These are phyloP conservation scores for Phaeodactylum tricornutum DNA, from an alignment of 108 stramenopile genomes.

Conservation along the genomic window DNA sequence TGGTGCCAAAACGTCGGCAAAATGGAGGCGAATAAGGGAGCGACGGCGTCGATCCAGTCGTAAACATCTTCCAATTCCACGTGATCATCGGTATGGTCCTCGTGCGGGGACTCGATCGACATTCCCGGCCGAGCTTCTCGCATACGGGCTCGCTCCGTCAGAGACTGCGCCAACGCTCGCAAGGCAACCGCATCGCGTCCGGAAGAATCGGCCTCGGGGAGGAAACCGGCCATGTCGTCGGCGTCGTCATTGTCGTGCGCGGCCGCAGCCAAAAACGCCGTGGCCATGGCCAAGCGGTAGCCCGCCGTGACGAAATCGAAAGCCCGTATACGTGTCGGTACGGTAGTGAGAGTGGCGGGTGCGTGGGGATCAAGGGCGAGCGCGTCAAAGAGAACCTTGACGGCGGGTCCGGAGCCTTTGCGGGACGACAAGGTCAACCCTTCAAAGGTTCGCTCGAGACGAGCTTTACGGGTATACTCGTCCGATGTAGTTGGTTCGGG, in stretches of 20 bases:
- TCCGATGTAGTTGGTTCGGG: not conserved
- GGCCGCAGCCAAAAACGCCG: conserved; percentile 23
- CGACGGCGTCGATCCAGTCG: conserved; percentile 59
- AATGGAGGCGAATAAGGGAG: conserved; percentile 50
- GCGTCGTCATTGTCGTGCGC: conserved; percentile 12
- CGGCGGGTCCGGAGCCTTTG: conserved; percentile 17
- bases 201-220: conserved; percentile 3
- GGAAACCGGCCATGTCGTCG: conserved; percentile 13
- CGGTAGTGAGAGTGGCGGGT: not conserved
- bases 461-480: conserved; percentile 18
- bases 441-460: conserved; percentile 34
- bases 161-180: conserved; percentile 19
- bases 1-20: conserved; percentile 57
- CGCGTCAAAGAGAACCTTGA: conserved; percentile 24
- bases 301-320: conserved; percentile 20
- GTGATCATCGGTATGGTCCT: not conserved
- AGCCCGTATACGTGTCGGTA: conserved; percentile 12
- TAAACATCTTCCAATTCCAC: conserved; percentile 32
- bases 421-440: conserved; percentile 25
- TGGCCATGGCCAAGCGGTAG: conserved; percentile 24
- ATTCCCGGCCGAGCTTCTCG: not conserved
- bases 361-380: conserved; percentile 1
- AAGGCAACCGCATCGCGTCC: not conserved
- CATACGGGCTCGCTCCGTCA: conserved; percentile 6
- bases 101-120: not conserved